Evolutionary conservation across 2,329 filamentous ascomycete species (phyloP).

Genomic region (Cryphonectria carpinicola): DNA sequence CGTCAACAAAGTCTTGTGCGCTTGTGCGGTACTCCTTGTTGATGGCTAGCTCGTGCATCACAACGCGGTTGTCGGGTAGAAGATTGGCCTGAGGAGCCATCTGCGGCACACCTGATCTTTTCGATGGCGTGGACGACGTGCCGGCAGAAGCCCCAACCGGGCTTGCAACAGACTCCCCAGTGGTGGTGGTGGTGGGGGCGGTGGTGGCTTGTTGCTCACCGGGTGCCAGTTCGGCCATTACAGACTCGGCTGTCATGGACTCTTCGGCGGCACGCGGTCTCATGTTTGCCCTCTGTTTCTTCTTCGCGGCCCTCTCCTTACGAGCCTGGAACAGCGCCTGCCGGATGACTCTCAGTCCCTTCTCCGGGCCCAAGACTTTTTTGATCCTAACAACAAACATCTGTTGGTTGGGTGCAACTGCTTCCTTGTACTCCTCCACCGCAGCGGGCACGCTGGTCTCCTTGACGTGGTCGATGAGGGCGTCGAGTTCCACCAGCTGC

Average conservation of each 20-base stretch:
- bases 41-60: conserved; percentile 80
- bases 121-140: conserved; percentile 51
- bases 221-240: conserved; percentile 46
- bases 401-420: conserved; percentile 80
- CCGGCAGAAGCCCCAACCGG: conserved; percentile 44
- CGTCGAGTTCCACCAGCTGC: conserved; percentile 82
- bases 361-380: conserved; percentile 71
- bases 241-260: conserved; percentile 39
- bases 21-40: conserved; percentile 79
- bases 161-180: background rate
- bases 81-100: conserved; percentile 36
- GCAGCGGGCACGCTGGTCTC: conserved; percentile 75
- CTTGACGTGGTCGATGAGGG: conserved; percentile 82
- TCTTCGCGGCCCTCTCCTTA: conserved; percentile 60
- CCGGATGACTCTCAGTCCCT: conserved; percentile 73
- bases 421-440: conserved; percentile 75
- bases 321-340: conserved; percentile 67
- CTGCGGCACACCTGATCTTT: conserved; percentile 13
- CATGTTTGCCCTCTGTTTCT: conserved; percentile 70
- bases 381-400: conserved; percentile 81
- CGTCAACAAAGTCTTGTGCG: conserved; percentile 60
- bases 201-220: conserved; percentile 30
- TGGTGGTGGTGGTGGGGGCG: background rate
- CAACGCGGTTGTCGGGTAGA: conserved; percentile 73
- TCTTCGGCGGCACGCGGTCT: conserved; percentile 68